Conservation (phyloP, 768 basidiomycete genomes). For the Mycena chlorophos region DNA sequence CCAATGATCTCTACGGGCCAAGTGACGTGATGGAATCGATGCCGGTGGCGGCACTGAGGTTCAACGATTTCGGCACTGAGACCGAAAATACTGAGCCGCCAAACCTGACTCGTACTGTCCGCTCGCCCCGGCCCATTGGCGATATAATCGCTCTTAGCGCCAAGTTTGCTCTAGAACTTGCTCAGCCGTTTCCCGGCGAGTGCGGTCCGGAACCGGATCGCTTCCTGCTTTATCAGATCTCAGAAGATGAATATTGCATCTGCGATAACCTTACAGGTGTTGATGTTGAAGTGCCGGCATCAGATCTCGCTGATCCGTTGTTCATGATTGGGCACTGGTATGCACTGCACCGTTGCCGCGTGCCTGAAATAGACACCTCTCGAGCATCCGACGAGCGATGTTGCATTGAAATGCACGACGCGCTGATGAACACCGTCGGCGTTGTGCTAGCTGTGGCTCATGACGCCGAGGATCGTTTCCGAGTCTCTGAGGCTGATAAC, state of each 20-base stretch:
- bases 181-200: neutral
- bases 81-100: slow-evolving; percentile 1
- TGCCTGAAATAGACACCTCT: too few species aligned
- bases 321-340: slow-evolving; percentile 5
- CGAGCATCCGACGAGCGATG: neutral
- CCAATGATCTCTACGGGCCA: neutral
- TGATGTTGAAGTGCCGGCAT: neutral
- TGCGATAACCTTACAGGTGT: neutral
- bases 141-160: neutral
- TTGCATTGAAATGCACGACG: neutral
- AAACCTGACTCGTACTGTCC: neutral
- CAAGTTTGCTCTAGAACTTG: neutral
- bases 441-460: neutral
- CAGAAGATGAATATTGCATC: neutral
- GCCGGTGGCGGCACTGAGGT: neutral
- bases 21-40: slow-evolving; percentile 5
- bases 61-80: slow-evolving; percentile 1
- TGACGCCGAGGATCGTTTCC: neutral
- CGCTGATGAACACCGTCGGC: neutral
- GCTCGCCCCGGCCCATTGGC: neutral
- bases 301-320: neutral
- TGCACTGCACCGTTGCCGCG: too few species aligned
- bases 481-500: neutral
- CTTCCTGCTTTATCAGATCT: neutral
- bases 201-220: neutral